These are phyloP conservation scores for Bocquillonia castaneifolia DNA, from an alignment of 441 rosid species.

Conservation along the genomic window DNA sequence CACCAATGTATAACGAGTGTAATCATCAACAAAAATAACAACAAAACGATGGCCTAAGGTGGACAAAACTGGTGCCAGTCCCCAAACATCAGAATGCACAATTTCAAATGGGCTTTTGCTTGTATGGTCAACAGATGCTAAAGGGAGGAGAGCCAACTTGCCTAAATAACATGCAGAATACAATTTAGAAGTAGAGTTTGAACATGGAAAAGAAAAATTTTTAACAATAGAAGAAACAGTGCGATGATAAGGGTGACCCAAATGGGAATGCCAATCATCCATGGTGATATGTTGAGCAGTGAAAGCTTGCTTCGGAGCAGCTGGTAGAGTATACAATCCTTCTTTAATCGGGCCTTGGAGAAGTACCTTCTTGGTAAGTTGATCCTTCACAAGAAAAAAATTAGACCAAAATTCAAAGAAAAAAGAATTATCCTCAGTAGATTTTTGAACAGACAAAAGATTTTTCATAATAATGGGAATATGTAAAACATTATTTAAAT, in stretches of 20 bases:
- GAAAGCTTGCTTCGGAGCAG: background rate
- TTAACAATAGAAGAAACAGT: background rate
- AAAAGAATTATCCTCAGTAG: background rate
- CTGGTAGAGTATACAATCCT: background rate
- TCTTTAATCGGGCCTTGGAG: background rate
- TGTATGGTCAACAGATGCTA: too few relatives aligned
- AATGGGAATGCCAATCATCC: background rate
- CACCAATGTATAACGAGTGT: background rate
- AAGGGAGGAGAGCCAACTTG: too few relatives aligned
- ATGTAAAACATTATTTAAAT: background rate
- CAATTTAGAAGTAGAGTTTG: background rate
- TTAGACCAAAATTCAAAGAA: background rate
- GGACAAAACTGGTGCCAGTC: background rate
- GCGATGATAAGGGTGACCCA: background rate
- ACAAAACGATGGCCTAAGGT: background rate
- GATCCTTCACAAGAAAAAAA: background rate
- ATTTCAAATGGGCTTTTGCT: background rate
- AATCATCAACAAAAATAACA: background rate
- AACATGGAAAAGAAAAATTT: background rate
- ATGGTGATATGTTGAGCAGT: background rate
- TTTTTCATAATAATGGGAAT: background rate
- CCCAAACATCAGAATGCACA: background rate
- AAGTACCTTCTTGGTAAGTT: background rate
- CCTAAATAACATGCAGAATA: background rate
- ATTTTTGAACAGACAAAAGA: background rate